Conservation (phyloP, 495 filamentous ascomycete species). For the Rhizodiscina lignyota region DNA sequence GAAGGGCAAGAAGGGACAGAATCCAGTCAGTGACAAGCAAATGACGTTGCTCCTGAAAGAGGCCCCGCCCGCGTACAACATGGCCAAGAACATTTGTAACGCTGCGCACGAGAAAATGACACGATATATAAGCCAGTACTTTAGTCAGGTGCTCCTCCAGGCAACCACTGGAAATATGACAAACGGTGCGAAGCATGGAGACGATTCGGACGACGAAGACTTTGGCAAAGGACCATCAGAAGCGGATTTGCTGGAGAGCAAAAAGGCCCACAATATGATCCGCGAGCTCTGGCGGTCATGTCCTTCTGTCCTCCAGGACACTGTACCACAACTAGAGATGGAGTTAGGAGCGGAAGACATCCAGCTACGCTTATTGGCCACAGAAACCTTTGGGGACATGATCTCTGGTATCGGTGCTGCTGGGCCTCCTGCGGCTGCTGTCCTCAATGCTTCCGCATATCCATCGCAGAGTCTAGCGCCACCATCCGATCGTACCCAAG, state of each 20-base stretch:
- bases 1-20: conserved; percentile 36
- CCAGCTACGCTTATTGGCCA: conserved; percentile 69
- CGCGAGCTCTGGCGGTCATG: conserved; percentile 90
- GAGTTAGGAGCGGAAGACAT: conserved; percentile 83
- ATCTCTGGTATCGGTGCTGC: conserved; percentile 80
- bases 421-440: conserved; percentile 55
- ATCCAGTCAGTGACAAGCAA: conserved; percentile 50
- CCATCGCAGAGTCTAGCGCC: conserved; percentile 54
- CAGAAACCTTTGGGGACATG: conserved; percentile 88
- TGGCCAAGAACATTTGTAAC: conserved; percentile 90
- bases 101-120: conserved; percentile 86
- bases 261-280: conserved; percentile 76
- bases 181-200: conserved; percentile 1
- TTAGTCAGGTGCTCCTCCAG: conserved; percentile 89
- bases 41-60: conserved; percentile 69
- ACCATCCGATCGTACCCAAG: conserved; percentile 26
- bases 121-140: conserved; percentile 84
- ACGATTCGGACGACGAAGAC: conserved; percentile 55
- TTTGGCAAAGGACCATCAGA: conserved; percentile 45
- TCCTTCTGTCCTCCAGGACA: conserved; percentile 75
- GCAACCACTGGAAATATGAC: conserved; percentile 35
- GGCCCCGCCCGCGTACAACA: conserved; percentile 80
- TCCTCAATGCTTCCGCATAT: conserved; percentile 64
- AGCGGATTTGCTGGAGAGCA: conserved; percentile 70
- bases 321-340: conserved; percentile 85